phyloP scores from a whole-genome alignment of 2,329 filamentous ascomycete genomes.

The Phaeomoniella chlamydospora region DNA sequence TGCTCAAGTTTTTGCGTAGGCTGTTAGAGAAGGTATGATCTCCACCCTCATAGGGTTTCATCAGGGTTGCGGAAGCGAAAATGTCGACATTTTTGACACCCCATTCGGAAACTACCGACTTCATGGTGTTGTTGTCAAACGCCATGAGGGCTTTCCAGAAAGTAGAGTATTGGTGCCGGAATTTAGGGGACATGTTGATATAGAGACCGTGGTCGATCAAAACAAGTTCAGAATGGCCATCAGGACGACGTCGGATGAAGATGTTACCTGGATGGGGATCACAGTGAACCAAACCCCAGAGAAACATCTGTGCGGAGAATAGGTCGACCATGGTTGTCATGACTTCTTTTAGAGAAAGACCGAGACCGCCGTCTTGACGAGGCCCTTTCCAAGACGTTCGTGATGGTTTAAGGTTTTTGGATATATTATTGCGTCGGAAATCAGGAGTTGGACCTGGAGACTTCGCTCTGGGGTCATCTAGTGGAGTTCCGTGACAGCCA shows the following conservation, averaged over 20 bases:
- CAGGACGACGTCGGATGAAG: constrained; percentile 75
- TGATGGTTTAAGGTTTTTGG: constrained; percentile 60
- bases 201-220: constrained; percentile 97
- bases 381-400: constrained; percentile 64
- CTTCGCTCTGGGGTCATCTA: constrained; percentile 32
- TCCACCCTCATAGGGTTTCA: constrained; percentile 83
- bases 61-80: constrained; percentile 78
- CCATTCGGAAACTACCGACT: constrained; percentile 61
- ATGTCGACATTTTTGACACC: constrained; percentile 80
- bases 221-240: constrained; percentile 75
- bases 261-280: constrained; percentile 97
- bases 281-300: constrained; percentile 90
- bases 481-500: constrained; percentile 53
- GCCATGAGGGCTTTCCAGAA: constrained; percentile 94
- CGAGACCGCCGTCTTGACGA: constrained; percentile 63
- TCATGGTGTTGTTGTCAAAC: constrained; percentile 75
- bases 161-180: constrained; percentile 70
- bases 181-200: constrained; percentile 71
- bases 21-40: constrained; percentile 50
- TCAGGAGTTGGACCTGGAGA: constrained; percentile 3
- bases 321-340: constrained; percentile 96
- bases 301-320: constrained; percentile 96
- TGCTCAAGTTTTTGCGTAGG: constrained; percentile 37
- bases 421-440: constrained; percentile 33
- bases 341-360: constrained; percentile 67